Evolutionary conservation across 2,329 filamentous ascomycete genomes (phyloP).

Genomic region (Aspergillus hiratsukae): DNA sequence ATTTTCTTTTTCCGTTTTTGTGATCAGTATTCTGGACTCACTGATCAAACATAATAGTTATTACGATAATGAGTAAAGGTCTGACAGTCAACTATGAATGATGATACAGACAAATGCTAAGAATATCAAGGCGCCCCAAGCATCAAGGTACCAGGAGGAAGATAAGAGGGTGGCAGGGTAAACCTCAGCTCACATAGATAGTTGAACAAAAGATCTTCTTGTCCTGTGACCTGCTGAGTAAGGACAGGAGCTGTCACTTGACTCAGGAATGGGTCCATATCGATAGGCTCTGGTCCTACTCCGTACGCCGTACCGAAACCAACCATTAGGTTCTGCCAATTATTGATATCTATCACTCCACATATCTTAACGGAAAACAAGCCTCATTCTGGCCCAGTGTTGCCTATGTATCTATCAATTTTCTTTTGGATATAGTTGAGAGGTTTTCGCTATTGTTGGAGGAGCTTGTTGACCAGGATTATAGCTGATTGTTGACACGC

Average conservation of each 20-base stretch:
- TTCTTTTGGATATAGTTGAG: no score
- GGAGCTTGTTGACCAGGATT: background rate
- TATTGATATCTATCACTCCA: constrained; percentile 4
- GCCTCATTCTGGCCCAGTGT: constrained; percentile 9
- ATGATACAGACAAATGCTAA: constrained; percentile 7
- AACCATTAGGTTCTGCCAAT: constrained; percentile 11
- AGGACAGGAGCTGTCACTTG: constrained; percentile 16
- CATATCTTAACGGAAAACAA: background rate
- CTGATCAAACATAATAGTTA: background rate
- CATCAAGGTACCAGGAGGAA: constrained; percentile 1
- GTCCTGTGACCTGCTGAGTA: constrained; percentile 25
- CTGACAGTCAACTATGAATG: background rate
- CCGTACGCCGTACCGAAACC: background rate
- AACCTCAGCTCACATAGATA: background rate
- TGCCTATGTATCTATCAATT: background rate
- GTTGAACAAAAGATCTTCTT: constrained; percentile 17
- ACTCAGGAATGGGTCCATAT: constrained; percentile 16
- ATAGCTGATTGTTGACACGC: constrained; percentile 16
- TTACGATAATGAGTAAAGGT: background rate
- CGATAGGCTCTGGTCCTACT: constrained; percentile 12
- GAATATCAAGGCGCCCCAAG: constrained; percentile 5
- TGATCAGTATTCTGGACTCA: background rate
- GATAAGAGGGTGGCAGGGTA: constrained; percentile 9
- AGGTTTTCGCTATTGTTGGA: background rate
- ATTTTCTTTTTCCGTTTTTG: background rate